These are phyloP conservation scores for Podila epigama DNA, from an alignment of 192 early-diverging fungal species.

Conservation along the genomic window DNA sequence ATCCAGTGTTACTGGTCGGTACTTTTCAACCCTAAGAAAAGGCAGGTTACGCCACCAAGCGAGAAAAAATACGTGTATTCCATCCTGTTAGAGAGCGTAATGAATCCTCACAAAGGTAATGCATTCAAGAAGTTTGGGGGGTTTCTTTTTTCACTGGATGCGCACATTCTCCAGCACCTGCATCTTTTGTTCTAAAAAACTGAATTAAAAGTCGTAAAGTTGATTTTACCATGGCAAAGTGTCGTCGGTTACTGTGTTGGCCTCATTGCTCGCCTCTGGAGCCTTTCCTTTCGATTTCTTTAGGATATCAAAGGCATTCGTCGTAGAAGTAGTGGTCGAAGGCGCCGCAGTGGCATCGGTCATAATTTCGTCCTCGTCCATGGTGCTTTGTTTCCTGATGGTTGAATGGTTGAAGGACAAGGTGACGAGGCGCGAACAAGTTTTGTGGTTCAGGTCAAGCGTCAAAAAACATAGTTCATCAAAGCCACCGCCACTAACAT, in stretches of 20 bases:
- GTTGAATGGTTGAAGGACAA: neutral
- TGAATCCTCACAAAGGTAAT: neutral
- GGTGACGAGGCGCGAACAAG: neutral
- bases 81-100: neutral
- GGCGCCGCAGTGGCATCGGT: slow-evolving; percentile 13
- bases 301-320: slow-evolving; percentile 21
- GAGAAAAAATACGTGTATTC: neutral
- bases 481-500: neutral
- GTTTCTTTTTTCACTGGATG: too few relatives aligned
- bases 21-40: slow-evolving; percentile 92
- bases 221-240: slow-evolving; percentile 42
- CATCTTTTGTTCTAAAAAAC: neutral
- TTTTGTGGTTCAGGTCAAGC: neutral
- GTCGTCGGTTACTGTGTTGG: slow-evolving; percentile 14
- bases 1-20: slow-evolving; percentile 85
- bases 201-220: neutral
- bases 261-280: neutral
- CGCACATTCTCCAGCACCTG: too few relatives aligned
- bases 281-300: slow-evolving; percentile 29
- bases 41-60: neutral
- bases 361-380: slow-evolving; percentile 49
- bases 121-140: too few relatives aligned
- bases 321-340: too few relatives aligned
- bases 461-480: too few relatives aligned
- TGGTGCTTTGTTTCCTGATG: neutral